Evolutionary conservation across 2,329 filamentous ascomycete species (phyloP), one percentile per base, ranked within the genome.

Genomic region (Exophiala sp.): DNA sequence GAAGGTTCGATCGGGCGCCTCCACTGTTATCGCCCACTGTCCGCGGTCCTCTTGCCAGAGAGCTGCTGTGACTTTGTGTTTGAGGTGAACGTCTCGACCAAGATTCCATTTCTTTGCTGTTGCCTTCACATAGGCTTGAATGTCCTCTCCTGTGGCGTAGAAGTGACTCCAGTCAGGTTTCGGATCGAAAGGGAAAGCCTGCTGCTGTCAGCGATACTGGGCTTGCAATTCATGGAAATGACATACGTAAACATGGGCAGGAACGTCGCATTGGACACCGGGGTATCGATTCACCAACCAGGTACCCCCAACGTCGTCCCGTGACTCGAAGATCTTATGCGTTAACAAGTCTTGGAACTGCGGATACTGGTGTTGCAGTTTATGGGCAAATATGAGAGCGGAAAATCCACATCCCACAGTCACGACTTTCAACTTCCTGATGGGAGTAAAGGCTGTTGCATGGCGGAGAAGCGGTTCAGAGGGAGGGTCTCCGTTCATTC

Each of bases 151-250:
- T 35, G 81, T 80, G 0, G 86, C 80, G 63, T 87, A 89, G 55
- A 84, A 77, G 61, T 88, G 83, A 0, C 77, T 78, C 87, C 87
- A 90, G 59, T 87, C 75, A 0, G 78, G 80, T 52, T 89, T 89
- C 1, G 85, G 84, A 5, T 76, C 75, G 65, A 88, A 89, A 0
- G 81, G 83, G 5, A 80, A 80, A 63, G 48, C 48, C 48, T 50
- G 40, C 20, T 8, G 29, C 3, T 9, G 20, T 33, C 20, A 41
- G 24, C 18, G 40, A 42, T 42, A 42, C 12, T 42, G 40, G 20
- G 20, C 16, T 21, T 42, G 40, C 16, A 42, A 12, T 11, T 21
- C 24, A 42, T 42, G 40, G 20, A 21, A 12, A 40, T 10, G 1
- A 12, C 52, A 43, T 32, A 59, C 85, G 62, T 89, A 89, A 18